Base-by-base conservation (phyloP, 2,329 filamentous ascomycete species). In the Ophiostoma ulmi region DNA sequence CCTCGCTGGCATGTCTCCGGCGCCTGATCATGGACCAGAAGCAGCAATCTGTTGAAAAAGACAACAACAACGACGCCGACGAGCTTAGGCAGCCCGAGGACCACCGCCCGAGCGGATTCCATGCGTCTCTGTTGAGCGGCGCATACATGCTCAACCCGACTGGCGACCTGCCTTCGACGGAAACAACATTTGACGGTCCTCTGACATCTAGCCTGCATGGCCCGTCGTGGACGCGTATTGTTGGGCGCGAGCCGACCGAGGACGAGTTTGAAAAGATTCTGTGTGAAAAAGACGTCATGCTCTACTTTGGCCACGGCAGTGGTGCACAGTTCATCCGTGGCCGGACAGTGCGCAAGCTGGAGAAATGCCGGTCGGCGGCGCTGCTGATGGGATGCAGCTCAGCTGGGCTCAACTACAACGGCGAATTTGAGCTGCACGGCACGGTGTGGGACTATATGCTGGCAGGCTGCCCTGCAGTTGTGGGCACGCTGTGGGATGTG, bases 241-340 rank as follows among this genome's bases (percentile, higher is more conserved):
- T 90, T 71, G 86, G 87, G 72, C 88, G 87, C 31, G 83, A 85
- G 2, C 95, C 95, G 0, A 87, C 84, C 0, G 94, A 98, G 78
- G 80, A 85, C 2, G 92, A 96, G 73, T 94, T 98, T 78, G 88
- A 90, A 73, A 76, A 80, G 0, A 87, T 86, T 0, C 85, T 99
- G 10, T 82, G 86, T 66, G 79, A 83, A 0, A 89, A 88, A 22
- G 89, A 93, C 71, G 82, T 97, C 1, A 83, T 97, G 35, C 84
- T 99, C 13, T 99, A 99, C 82, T 98, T 99, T 79, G 95, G 95
- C 1, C 95, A 99, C 80, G 95, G 95, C 72, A 94, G 92, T 74
- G 95, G 94, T 31, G 92, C 92, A 38, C 95, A 99, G 80, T 99
- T 97, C 80, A 93, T 99, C 71, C 90, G 94, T 39, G 89, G 91